phyloP scores from a whole-genome alignment of 2,329 filamentous ascomycete species.

The Parafenestella ontariensis region DNA sequence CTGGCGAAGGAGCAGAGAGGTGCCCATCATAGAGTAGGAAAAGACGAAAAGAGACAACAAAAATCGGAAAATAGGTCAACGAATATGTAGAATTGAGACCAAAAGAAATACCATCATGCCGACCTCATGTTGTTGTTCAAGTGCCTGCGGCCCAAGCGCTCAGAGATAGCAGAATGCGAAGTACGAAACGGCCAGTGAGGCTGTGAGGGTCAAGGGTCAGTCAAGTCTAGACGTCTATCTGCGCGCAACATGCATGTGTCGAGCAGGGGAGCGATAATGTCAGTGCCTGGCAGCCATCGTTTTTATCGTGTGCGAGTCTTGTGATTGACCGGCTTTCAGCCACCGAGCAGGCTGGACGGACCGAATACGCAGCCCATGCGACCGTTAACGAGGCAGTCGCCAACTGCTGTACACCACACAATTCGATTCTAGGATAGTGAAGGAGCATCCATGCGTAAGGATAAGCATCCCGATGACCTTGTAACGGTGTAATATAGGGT shows the following conservation, averaged over 20 bases:
- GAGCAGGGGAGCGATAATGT: not conserved
- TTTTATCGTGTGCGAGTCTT: constrained; percentile 6
- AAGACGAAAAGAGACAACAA: not conserved
- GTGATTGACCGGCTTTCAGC: constrained; percentile 1
- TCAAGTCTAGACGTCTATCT: not conserved
- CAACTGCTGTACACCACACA: not conserved
- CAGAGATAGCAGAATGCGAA: constrained; percentile 6
- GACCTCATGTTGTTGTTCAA: not conserved
- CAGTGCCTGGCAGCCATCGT: constrained; percentile 7
- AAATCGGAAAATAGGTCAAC: not conserved
- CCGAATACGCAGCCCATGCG: not conserved
- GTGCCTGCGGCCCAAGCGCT: not conserved
- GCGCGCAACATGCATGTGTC: not conserved
- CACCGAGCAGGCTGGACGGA: not conserved
- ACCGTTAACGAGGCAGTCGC: not conserved
- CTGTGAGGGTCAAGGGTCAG: not conserved
- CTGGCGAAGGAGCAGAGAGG: constrained; percentile 51
- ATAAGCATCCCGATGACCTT: no score
- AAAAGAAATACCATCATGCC: not conserved
- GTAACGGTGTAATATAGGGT: no score
- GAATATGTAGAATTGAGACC: not conserved
- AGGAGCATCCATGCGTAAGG: no score
- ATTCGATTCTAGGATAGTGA: not conserved
- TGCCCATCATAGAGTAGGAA: constrained; percentile 7
- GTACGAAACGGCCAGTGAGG: constrained; percentile 7